A percentile compares a stretch with the other conserved stretches of the same genome.
Conservation (phyloP, 345 rosid genomes). For the Euphorbia peplus region DNA sequence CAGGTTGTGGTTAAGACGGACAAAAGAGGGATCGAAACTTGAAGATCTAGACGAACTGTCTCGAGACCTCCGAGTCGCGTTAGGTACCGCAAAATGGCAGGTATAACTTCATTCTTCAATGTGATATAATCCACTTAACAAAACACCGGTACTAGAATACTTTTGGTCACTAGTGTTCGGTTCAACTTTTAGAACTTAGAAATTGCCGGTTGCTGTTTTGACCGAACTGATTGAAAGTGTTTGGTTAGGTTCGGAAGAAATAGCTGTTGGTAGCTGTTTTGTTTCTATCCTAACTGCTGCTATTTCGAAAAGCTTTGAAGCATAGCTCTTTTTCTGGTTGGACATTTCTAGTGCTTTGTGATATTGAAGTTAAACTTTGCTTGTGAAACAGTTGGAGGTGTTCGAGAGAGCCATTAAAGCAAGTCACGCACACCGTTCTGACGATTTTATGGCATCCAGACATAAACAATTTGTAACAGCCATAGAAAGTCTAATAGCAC, state of each 20-base stretch:
- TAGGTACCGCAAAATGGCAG: conserved; percentile 97
- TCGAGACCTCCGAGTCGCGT: conserved; percentile 72
- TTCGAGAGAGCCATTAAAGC: conserved; percentile 72
- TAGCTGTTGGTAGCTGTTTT: too few species aligned
- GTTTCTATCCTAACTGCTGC: too few species aligned
- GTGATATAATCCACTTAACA: background rate
- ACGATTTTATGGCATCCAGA: conserved; percentile 52
- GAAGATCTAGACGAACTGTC: conserved; percentile 48
- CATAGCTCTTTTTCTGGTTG: background rate
- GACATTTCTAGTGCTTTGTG: background rate
- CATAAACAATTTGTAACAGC: conserved; percentile 73
- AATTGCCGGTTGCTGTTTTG: too few species aligned
- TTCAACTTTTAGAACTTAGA: too few species aligned
- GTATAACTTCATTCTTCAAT: conserved; percentile 25
- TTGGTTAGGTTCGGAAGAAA: too few species aligned
- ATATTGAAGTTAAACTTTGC: conserved; percentile 16
- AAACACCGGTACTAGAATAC: too few species aligned
- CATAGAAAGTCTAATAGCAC: conserved; percentile 58
- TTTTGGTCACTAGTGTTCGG: too few species aligned
- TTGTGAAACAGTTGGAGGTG: conserved; percentile 65
- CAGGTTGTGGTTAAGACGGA: conserved; percentile 66
- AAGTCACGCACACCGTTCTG: conserved; percentile 49
- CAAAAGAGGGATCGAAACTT: conserved; percentile 34
- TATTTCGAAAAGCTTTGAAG: too few species aligned
- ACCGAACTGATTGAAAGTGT: too few species aligned